Evolutionary conservation across 2,329 filamentous ascomycete species (phyloP).

Genomic region (Sporothrix curviconia): DNA sequence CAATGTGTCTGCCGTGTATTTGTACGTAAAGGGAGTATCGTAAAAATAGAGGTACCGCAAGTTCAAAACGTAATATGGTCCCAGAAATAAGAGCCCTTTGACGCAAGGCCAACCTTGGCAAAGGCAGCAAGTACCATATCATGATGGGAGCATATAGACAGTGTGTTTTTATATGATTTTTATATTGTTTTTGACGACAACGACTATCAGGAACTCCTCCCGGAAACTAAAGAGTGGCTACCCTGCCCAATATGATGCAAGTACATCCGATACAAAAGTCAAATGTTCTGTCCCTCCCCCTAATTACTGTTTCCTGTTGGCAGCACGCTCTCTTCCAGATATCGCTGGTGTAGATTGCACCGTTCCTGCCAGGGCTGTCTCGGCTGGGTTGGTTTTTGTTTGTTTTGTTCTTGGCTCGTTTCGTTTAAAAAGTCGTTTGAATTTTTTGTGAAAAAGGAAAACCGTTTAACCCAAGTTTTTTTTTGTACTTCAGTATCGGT

Average conservation of each 20-base stretch:
- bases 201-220: neutral
- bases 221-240: neutral
- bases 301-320: neutral
- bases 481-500: conserved; percentile 9
- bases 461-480: conserved; percentile 13
- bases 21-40: no score
- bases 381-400: neutral
- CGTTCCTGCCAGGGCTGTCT: neutral
- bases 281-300: neutral
- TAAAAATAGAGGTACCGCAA: no score
- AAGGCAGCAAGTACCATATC: no score
- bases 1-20: neutral
- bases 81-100: no score
- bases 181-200: conserved; percentile 11
- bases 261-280: neutral
- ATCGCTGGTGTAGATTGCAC: neutral
- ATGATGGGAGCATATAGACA: no score
- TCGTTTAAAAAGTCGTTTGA: conserved; percentile 2
- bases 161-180: neutral
- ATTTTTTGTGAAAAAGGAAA: neutral
- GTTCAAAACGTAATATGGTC: no score
- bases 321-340: neutral
- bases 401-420: conserved; percentile 3
- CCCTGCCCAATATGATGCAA: neutral
- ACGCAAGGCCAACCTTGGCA: no score